Evolutionary conservation across 2,329 filamentous ascomycete genomes (phyloP), one percentile per base, ranked within the genome.

Genomic region (Fusarium denticulatum): DNA sequence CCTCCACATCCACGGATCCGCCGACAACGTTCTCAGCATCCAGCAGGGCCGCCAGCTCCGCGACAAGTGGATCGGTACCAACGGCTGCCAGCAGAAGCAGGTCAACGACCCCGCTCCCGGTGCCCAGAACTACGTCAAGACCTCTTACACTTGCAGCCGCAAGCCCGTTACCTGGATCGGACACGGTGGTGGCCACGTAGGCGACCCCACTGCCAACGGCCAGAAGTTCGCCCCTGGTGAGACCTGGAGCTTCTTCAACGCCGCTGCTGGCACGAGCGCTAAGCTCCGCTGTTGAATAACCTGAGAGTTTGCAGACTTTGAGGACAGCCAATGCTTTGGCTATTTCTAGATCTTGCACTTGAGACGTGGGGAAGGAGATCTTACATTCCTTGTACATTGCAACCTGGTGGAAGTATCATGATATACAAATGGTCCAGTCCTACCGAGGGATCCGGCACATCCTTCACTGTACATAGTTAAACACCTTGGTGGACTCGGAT

Each of bases 1-100:
- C 72, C 80, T 83, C 40, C 81, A 79, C 34, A 81, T 83, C 67
- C 83, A 85, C 65, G 83, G 83, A 37, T 74, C 80, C 28, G 75
- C 69, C 42, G 83, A 85, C 70, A 75, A 74, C 28, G 81, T 83
- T 26, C 77, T 85, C 22, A 69, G 76, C 37, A 82, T 84, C 60
- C 69, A 76, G 20, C 62, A 60, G 5, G 83, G 83, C 52, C 71
- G 79, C n/a, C 53, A 73, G 70, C 75, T 85, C 47, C 81, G 82
- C 16, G 82, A 84, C 71, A 79, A 77, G 60, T 85, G 82, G 70
- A 77, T 84, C 12, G 60, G 62, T 20, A 79, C 82, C 71, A 84
- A 85, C 63, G 80, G 80, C 11, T 85, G 83, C 73, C 69, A 70
- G 39, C 64, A 74, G 57, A 69, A 75, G 69, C 73, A 64, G 20